A percentile compares a stretch with the other conserved stretches of the same genome.
Conservation (phyloP, 2,329 filamentous ascomycete genomes). For the Paraphaeosphaeria minitans region DNA sequence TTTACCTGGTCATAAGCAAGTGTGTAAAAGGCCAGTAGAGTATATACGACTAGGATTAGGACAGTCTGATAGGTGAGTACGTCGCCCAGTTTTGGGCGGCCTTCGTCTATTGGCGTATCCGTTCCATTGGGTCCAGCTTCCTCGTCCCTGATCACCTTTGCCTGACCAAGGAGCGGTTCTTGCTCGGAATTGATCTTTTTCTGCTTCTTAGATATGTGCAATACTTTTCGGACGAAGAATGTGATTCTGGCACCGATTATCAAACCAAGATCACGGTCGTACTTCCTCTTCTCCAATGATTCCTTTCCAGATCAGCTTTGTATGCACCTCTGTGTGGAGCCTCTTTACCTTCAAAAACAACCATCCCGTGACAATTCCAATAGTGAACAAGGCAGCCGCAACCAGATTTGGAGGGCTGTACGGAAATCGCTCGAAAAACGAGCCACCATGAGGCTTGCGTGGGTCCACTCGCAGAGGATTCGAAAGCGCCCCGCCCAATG, state of each 20-base stretch:
- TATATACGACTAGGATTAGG: conserved; percentile 78
- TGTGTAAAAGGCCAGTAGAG: conserved; percentile 78
- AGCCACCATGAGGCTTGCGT: conserved; percentile 63
- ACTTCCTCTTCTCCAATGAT: conserved; percentile 74
- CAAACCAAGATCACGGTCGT: conserved; percentile 75
- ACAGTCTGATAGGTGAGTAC: conserved; percentile 76
- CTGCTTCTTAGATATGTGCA: conserved; percentile 20
- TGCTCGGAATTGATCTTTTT: conserved; percentile 23
- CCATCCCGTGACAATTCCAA: conserved; percentile 74
- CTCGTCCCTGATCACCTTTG: conserved; percentile 26
- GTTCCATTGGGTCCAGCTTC: conserved; percentile 13
- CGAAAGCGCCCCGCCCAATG: conserved; percentile 84
- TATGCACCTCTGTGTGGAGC: background rate
- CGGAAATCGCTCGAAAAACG: conserved; percentile 76
- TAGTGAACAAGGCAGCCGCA: conserved; percentile 74
- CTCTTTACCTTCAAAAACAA: conserved; percentile 73
- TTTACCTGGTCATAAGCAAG: conserved; percentile 78
- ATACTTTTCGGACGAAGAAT: conserved; percentile 27
- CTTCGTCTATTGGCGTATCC: conserved; percentile 14
- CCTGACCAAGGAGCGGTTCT: conserved; percentile 37
- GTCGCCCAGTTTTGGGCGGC: conserved; percentile 58
- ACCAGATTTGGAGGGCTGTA: conserved; percentile 86
- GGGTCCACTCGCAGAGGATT: conserved; percentile 79
- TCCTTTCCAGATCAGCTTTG: conserved; percentile 57
- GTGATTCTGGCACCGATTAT: conserved; percentile 70